A percentile compares a stretch with the other conserved stretches of the same genome.
Evolutionary conservation across 805 yeast species (phyloP).

Genomic region (Monosporozyma aerobia): DNA sequence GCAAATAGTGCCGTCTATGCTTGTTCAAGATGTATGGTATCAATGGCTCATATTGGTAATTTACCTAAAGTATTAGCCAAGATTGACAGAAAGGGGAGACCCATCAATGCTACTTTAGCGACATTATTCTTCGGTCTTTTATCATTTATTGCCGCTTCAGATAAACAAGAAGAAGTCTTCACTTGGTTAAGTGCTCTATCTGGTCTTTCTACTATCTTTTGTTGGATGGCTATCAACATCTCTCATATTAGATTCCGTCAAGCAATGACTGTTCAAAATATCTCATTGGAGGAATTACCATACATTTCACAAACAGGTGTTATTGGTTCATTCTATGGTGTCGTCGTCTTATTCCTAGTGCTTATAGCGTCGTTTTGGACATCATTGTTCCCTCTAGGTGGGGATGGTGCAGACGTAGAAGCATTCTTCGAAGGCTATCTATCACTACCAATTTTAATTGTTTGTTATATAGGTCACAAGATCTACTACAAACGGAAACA

Average conservation of each 20-base stretch:
- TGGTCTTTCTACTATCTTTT: constrained; percentile 43
- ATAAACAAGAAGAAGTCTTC: constrained; percentile 41
- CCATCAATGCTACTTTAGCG: constrained; percentile 53
- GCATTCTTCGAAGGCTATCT: constrained; percentile 58
- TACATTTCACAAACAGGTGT: constrained; percentile 57
- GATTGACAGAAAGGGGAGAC: constrained; percentile 72
- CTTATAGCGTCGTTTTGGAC: constrained; percentile 71
- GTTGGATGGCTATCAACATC: constrained; percentile 46
- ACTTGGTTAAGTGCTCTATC: constrained; percentile 48
- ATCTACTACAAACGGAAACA: constrained; percentile 34
- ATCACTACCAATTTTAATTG: constrained; percentile 56
- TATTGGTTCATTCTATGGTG: constrained; percentile 52
- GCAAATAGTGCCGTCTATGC: constrained; percentile 68
- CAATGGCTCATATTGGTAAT: constrained; percentile 56
- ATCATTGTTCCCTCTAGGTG: constrained; percentile 60
- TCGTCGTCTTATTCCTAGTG: constrained; percentile 43
- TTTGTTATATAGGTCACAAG: constrained; percentile 52
- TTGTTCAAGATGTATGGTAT: constrained; percentile 58
- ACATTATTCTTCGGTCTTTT: constrained; percentile 48
- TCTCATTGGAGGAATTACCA: constrained; percentile 51
- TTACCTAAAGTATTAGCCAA: constrained; percentile 56
- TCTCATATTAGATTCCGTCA: constrained; percentile 46
- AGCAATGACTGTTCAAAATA: constrained; percentile 48
- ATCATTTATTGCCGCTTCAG: constrained; percentile 45
- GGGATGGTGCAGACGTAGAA: constrained; percentile 40